Percentiles rank a stretch among this genome's conserved stretches.
phyloP scores from a whole-genome alignment of 1,139 yeast species.

The Blastobotrys serpentis region DNA sequence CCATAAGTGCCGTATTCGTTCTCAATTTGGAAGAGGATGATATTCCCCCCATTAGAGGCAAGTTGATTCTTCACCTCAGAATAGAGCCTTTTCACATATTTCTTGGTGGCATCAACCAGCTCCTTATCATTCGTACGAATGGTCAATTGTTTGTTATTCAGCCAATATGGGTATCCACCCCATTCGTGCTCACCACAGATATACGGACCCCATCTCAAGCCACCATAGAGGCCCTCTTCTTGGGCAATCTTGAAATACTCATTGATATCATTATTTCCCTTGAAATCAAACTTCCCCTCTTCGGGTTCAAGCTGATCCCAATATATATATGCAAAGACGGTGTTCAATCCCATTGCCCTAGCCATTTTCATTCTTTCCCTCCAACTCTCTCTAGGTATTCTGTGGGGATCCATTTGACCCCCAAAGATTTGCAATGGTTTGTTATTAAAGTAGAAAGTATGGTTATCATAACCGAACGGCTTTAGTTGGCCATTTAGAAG shows the following conservation, averaged over 20 bases:
- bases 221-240: conserved; percentile 13
- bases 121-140: conserved; percentile 12
- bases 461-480: conserved; percentile 12
- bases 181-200: conserved; percentile 16
- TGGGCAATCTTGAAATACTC: conserved; percentile 16
- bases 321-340: conserved; percentile 12
- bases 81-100: conserved; percentile 6
- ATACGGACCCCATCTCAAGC: conserved; percentile 14
- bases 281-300: conserved; percentile 12
- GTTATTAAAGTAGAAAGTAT: conserved; percentile 10
- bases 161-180: conserved; percentile 18
- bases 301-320: conserved; percentile 15
- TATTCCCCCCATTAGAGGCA: conserved; percentile 14
- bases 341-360: conserved; percentile 17
- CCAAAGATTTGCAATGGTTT: conserved; percentile 13
- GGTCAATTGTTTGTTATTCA: conserved; percentile 8
- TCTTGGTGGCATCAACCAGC: background rate
- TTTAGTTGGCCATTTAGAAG: conserved; percentile 4
- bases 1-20: conserved; percentile 15
- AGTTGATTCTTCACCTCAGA: conserved; percentile 6
- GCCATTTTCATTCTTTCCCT: conserved; percentile 11
- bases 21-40: conserved; percentile 15
- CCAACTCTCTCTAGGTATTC: conserved; percentile 13
- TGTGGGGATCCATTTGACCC: conserved; percentile 17
- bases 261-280: conserved; percentile 11